These are phyloP conservation scores for Penicillium turbatum DNA, from an alignment of 495 filamentous ascomycete genomes.

Conservation along the genomic window DNA sequence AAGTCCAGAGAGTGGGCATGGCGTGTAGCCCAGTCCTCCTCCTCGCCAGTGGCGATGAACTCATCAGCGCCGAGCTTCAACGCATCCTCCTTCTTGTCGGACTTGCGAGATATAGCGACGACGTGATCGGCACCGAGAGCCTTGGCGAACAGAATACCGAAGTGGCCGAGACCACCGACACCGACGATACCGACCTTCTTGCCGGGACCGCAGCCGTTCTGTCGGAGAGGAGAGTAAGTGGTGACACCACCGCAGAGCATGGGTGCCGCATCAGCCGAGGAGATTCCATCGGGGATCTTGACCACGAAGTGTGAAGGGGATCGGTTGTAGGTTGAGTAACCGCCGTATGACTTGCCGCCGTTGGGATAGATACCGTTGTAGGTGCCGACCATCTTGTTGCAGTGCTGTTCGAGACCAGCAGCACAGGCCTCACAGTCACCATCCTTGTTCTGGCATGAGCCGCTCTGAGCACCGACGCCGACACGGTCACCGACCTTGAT, in stretches of 20 bases:
- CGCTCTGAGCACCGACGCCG: constrained; percentile 79
- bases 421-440: constrained; percentile 67
- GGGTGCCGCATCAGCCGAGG: constrained; percentile 63
- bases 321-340: constrained; percentile 71
- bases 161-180: constrained; percentile 76
- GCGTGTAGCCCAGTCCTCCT: constrained; percentile 64
- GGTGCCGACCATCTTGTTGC: constrained; percentile 51
- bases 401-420: constrained; percentile 61
- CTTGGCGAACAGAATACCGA: constrained; percentile 55
- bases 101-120: constrained; percentile 73
- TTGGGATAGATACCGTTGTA: constrained; percentile 43
- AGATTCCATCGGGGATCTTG: constrained; percentile 67
- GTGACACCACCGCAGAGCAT: constrained; percentile 87
- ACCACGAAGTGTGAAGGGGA: constrained; percentile 68
- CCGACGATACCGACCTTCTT: constrained; percentile 81
- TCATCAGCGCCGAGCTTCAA: constrained; percentile 55
- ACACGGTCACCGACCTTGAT: constrained; percentile 82
- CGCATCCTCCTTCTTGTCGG: constrained; percentile 65
- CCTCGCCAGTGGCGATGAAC: constrained; percentile 80
- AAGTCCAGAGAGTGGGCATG: constrained; percentile 65
- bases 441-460: constrained; percentile 56
- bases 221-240: constrained; percentile 66
- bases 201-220: constrained; percentile 71
- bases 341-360: constrained; percentile 59
- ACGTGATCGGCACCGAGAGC: constrained; percentile 74